Evolutionary conservation across 805 yeast genomes (phyloP), one percentile per base, ranked within the genome.

Genomic region (Zygosaccharomyces kombuchaensis): DNA sequence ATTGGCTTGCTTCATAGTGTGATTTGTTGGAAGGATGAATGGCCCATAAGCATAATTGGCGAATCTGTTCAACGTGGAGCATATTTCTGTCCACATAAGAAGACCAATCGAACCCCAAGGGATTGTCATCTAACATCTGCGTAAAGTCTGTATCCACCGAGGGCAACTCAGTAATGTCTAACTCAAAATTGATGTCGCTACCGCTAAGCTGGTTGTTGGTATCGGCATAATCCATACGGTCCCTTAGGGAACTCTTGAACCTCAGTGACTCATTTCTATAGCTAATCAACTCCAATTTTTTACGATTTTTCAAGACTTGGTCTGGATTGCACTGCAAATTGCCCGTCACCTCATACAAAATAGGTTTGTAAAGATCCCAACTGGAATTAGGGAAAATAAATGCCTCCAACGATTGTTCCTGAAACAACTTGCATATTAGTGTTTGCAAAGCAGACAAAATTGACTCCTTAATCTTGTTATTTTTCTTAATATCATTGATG

Each of bases 241-340:
- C 21, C 10, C 36, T 44, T 14, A 54, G 35, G 7, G 54, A 27
- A n/a, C 54, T 68, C 56, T 78, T 80, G 37, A 80, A 69, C 74
- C 81, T 80, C 43, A 84, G 67, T 2, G 88, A 82, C 64, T 84
- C 88, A 59, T 84, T 84, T 57, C 90, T 67, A 56, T 80, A 82
- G 41, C 80, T 75, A 4, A 84, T 76, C 25, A 83, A 58, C 41
- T 81, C 81, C 40, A 81, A 71, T 46, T 80, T 84, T 35, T 76
- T 77, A 10, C 52, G 52, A 2, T 54, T 45, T 25, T 61, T 63
- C 30, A 25, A 30, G 19, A 47, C 62, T 44, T 57, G 66, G 36
- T 47, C 57, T 35, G 65, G 67, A 36, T 69, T 71, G 40, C 71
- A 52, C 10, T 37, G 36, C 7, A 36, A 25, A 10, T 36, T 27